Base-by-base conservation (phyloP, 345 rosid species). In the Populus pruinosa region DNA sequence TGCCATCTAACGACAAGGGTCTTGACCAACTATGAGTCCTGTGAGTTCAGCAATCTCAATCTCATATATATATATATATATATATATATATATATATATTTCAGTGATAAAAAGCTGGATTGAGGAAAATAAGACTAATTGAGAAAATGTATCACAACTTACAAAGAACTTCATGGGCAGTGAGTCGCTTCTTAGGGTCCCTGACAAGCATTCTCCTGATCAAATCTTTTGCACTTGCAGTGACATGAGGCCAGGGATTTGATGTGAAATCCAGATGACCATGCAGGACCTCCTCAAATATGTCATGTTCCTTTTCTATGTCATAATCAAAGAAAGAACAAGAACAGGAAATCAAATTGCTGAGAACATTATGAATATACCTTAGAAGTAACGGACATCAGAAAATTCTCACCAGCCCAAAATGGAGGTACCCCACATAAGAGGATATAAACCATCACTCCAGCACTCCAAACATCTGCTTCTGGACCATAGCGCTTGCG, bases 381-480 rank as follows among this genome's bases (percentile, higher is more conserved):
- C 74, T 64, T 9, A 18, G 41, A 23, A 23, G 64, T n/a, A 56
- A 44, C 8, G 65, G 72, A 35, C 63, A 62, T 36, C 62, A 64
- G n/a, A 68, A 66, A 41, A 33, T 13, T 74, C 82, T 77, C 83
- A 94, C 99, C 99, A 35, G 89, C 99, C 97, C 98, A 94, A 82
- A 93, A 94, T 70, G 99, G 99, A 81, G 98, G 98, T 12, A 90
- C 92, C 2, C 99, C 99, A 75, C 89, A 76, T 33, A 94, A 81
- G 65, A 94, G 86, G 78, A 94, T 94, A 83, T 93, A 94, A 69
- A 93, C 77, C 79, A 94, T 89, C 74, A 94, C 99, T 41, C 98
- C 99, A 2, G 94, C 97, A 76, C 99, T 94, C 98, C 98, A 94
- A 63, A 94, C 89, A 83, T 94, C 98, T 38, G 97, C 89, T 82